Percentiles rank a stretch among this genome's conserved stretches.
Conservation (phyloP, 192 early-diverging fungal species). For the Coemansia biformis region DNA sequence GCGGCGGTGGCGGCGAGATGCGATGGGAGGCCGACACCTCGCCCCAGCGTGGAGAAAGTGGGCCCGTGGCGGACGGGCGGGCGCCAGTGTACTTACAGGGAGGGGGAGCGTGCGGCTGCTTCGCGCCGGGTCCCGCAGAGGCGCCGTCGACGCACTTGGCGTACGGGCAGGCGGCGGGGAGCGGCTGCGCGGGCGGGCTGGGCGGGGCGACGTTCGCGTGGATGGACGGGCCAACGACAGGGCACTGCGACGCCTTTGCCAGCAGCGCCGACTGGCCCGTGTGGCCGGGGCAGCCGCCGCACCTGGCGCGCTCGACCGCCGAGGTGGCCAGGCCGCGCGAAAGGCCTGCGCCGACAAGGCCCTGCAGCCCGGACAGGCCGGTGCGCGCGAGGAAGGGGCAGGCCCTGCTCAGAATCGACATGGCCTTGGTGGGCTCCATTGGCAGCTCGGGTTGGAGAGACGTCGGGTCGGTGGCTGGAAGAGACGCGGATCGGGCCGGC, state of each 20-base stretch:
- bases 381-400: conserved; percentile 50
- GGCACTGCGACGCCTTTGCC: conserved; percentile 49
- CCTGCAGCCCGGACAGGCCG: conserved; percentile 38
- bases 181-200: conserved; percentile 7
- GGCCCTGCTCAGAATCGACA: conserved; percentile 46
- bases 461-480: conserved; percentile 1
- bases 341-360: conserved; percentile 13
- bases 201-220: conserved; percentile 25
- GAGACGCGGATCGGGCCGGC: neutral
- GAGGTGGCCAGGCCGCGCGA: conserved; percentile 39
- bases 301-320: conserved; percentile 35
- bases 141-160: conserved; percentile 18
- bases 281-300: conserved; percentile 47
- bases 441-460: neutral
- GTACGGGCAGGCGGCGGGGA: conserved; percentile 31
- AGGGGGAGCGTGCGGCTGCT: neutral
- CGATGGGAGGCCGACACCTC: too few relatives aligned
- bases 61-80: too few relatives aligned
- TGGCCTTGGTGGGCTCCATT: conserved; percentile 48
- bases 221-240: conserved; percentile 44
- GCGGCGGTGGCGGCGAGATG: too few relatives aligned
- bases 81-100: conserved; percentile 32
- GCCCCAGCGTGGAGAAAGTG: too few relatives aligned
- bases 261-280: conserved; percentile 49
- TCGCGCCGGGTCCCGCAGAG: neutral